These are phyloP conservation scores for Paratinospora sagittata DNA, from an alignment of 164 flowering plant species.

Conservation along the genomic window DNA sequence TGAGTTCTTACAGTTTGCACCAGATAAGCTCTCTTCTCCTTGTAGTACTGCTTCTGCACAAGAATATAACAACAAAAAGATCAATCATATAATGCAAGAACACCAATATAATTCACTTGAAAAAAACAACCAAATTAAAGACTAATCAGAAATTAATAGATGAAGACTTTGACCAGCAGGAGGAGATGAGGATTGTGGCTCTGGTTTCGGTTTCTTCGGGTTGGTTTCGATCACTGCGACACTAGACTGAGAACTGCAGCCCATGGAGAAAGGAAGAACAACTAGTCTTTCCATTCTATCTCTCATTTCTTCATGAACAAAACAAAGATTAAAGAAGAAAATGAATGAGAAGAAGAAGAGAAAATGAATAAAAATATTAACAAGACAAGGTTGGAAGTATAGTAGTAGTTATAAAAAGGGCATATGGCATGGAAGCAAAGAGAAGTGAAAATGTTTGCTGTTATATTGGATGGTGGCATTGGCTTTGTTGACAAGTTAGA, in stretches of 20 bases:
- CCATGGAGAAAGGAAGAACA: slow-evolving; percentile 52
- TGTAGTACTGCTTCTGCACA: slow-evolving; percentile 27
- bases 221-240: slow-evolving; percentile 26
- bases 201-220: slow-evolving; percentile 29
- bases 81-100: not conserved
- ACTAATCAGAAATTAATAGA: slow-evolving; percentile 9
- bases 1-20: slow-evolving; percentile 45
- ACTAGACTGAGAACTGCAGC: slow-evolving; percentile 54
- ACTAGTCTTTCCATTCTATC: slow-evolving; percentile 62
- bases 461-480: slow-evolving; percentile 26
- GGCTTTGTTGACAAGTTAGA: slow-evolving; percentile 41
- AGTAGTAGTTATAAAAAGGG: slow-evolving; percentile 4
- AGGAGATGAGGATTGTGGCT: slow-evolving; percentile 17
- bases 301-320: slow-evolving; percentile 32
- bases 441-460: slow-evolving; percentile 18
- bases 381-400: not conserved
- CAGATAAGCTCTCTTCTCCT: slow-evolving; percentile 34
- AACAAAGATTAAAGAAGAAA: not conserved
- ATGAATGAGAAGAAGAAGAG: no score
- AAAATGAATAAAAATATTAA: not conserved
- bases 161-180: slow-evolving; percentile 5
- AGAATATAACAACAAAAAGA: not conserved
- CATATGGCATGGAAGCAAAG: slow-evolving; percentile 9
- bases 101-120: not conserved
- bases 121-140: not conserved